Evolutionary conservation across 148 eudicot species (phyloP), one percentile per base, ranked within the genome.

Genomic region (Rhododendron williamsianum): DNA sequence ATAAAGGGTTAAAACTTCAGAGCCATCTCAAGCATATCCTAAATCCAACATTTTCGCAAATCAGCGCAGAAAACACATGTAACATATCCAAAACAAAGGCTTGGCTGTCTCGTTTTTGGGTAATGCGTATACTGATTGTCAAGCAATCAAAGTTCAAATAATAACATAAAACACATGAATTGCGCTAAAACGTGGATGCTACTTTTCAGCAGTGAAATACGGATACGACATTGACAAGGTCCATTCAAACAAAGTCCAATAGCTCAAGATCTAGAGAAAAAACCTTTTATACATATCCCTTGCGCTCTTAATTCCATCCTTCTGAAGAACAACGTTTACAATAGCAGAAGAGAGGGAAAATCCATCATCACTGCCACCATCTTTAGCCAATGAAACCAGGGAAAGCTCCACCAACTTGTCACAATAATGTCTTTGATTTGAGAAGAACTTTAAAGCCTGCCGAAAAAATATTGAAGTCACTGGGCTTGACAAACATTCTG

Each of bases 211-310:
- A 35, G 16, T 81, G 72, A 81, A 79, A 48, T 60, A 41, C 25
- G 16, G 56, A n/a, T 63, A 27, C 2, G 35, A 79, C 33, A 5
- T 35, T 69, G 21, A 78, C 1, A 43, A 58, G 25, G 23, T n/a
- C 48, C 78, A 78, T 51, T 18, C 58, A 41, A 27, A 46, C 36
- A 51, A 81, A 56, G 30, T 6, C 48, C 18, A 80, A 1, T 13
- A 67, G 33, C 25, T 80, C 82, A 63, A 41, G 76, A 18, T 83
- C 52, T 84, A 81, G 88, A 25, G 7, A 78, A 90, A 43, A 93
- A 90, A 94, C 98, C 98, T 87, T 85, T 94, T 96, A 63, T 96
- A 96, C 81, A 91, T 86, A 54, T 91, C 89, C 90, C 98, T 93
- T 81, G 99, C 98, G 83, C 86, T 69, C 84, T 91, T 89, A 84